A percentile compares a stretch with the other conserved stretches of the same genome.
Evolutionary conservation across 768 basidiomycete genomes (phyloP).

Genomic region (Mycena filopes): DNA sequence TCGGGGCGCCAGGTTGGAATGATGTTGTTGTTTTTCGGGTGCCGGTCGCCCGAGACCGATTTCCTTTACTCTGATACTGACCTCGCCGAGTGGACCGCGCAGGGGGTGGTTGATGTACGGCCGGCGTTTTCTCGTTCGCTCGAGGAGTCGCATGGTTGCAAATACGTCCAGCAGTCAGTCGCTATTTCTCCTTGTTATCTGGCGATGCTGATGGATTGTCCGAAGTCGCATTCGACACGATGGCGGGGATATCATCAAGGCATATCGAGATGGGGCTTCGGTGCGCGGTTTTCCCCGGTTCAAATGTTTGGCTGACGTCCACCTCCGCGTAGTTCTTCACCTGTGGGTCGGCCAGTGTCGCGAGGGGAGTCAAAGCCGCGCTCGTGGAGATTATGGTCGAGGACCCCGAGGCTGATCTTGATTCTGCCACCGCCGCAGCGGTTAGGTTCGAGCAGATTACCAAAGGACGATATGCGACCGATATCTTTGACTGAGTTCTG

Average conservation of each 20-base stretch:
- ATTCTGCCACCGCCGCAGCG: constrained; percentile 42
- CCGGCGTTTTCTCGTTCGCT: constrained; percentile 53
- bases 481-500: constrained; percentile 61
- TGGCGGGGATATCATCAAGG: constrained; percentile 45
- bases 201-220: background rate
- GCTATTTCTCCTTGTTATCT: background rate
- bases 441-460: constrained; percentile 45
- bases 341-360: constrained; percentile 53
- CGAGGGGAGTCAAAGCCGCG: constrained; percentile 49
- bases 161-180: constrained; percentile 53
- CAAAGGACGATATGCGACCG: constrained; percentile 54
- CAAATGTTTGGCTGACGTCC: constrained; percentile 2
- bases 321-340: constrained; percentile 48
- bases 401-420: constrained; percentile 28
- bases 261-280: constrained; percentile 47
- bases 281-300: constrained; percentile 33
- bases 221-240: constrained; percentile 59
- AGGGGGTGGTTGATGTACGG: constrained; percentile 55
- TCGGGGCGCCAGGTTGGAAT: constrained; percentile 53
- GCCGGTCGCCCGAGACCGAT: constrained; percentile 53
- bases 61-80: constrained; percentile 55
- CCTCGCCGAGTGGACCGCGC: constrained; percentile 52
- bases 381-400: constrained; percentile 49
- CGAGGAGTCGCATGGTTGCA: constrained; percentile 44
- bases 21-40: constrained; percentile 59